Conservation (phyloP, 306 rosid species). For the Erythrophleum fordii region DNA sequence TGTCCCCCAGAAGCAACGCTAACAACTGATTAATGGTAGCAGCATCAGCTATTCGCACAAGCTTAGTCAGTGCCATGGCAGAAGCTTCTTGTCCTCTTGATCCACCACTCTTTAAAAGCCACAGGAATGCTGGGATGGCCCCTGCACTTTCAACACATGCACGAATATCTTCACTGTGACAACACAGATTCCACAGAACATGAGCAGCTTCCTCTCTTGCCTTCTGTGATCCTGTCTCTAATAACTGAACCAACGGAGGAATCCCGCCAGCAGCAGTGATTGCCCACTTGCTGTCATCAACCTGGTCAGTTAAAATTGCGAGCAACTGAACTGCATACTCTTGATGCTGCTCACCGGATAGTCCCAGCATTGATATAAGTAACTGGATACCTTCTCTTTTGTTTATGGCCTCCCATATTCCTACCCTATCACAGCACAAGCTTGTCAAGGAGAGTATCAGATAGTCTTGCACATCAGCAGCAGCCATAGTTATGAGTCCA, state of each 20-base stretch:
- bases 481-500: slow-evolving; percentile 88
- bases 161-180: slow-evolving; percentile 97
- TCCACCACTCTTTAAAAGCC: slow-evolving; percentile 68
- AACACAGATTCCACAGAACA: slow-evolving; percentile 89
- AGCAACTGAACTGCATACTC: slow-evolving; percentile 92
- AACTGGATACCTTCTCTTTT: slow-evolving; percentile 94
- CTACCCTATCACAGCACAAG: slow-evolving; percentile 77
- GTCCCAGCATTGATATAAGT: slow-evolving; percentile 81
- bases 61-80: slow-evolving; percentile 87
- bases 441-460: slow-evolving; percentile 76
- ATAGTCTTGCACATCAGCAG: slow-evolving; percentile 80
- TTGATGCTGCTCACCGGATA: slow-evolving; percentile 96
- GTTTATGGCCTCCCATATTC: slow-evolving; percentile 90
- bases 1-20: slow-evolving; percentile 85
- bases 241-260: slow-evolving; percentile 91
- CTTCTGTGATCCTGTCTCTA: slow-evolving; percentile 90
- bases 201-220: slow-evolving; percentile 97
- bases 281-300: slow-evolving; percentile 99
- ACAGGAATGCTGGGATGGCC: slow-evolving; percentile 81
- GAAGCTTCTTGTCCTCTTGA: slow-evolving; percentile 90
- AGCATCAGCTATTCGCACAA: slow-evolving; percentile 83
- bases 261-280: slow-evolving; percentile 99
- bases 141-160: slow-evolving; percentile 86
- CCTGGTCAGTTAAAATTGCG: slow-evolving; percentile 81
- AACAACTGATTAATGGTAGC: slow-evolving; percentile 88